Conservation (phyloP, 2,329 filamentous ascomycete genomes). For the Zasmidium angulare region DNA sequence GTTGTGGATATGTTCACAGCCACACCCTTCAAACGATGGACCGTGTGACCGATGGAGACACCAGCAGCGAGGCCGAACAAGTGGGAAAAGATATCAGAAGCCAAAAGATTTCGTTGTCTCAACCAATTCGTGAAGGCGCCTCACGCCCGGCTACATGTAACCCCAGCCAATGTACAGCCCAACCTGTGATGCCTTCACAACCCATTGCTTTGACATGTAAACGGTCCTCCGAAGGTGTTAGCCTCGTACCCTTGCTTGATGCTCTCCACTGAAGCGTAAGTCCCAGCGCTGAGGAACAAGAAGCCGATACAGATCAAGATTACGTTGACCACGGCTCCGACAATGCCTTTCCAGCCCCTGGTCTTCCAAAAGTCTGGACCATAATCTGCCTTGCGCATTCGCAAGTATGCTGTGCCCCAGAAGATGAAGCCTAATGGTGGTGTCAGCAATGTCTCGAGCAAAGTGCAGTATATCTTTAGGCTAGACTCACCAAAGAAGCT, state of each 20-base stretch:
- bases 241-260: slow-evolving; percentile 71
- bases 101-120: no score
- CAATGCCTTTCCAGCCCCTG: slow-evolving; percentile 53
- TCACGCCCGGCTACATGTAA: neutral
- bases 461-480: neutral
- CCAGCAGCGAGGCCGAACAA: no score
- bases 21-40: no score
- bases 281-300: slow-evolving; percentile 80
- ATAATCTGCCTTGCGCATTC: slow-evolving; percentile 69
- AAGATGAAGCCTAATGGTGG: slow-evolving; percentile 76
- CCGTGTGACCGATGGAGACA: no score
- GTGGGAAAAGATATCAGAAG: no score
- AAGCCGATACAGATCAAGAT: slow-evolving; percentile 71
- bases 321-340: slow-evolving; percentile 67
- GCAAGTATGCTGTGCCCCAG: slow-evolving; percentile 79
- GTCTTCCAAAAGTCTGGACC: slow-evolving; percentile 53
- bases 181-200: slow-evolving; percentile 16
- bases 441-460: neutral
- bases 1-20: no score
- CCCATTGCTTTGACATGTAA: slow-evolving; percentile 70
- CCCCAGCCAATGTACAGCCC: neutral
- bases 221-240: slow-evolving; percentile 67
- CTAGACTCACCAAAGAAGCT: slow-evolving; percentile 67
- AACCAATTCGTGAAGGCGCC: no score
- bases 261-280: slow-evolving; percentile 70